Conservation (phyloP, 352 stramenopile genomes). For the Phytopythium kandeliae region DNA sequence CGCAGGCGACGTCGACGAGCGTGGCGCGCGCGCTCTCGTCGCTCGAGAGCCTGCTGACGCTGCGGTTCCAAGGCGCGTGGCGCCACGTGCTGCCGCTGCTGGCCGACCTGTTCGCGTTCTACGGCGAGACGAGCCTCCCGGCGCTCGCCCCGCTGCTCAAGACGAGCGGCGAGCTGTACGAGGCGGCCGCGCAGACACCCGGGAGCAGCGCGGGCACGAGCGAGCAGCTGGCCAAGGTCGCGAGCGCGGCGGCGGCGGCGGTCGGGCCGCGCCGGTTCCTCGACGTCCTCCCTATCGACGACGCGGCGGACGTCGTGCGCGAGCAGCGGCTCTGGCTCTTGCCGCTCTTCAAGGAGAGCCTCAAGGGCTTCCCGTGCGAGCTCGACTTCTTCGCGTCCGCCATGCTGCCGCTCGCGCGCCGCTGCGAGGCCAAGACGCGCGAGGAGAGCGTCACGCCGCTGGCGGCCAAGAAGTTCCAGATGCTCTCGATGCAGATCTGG, state of each 20-base stretch:
- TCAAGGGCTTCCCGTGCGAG: constrained; percentile 46
- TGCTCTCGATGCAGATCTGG: constrained; percentile 78
- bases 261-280: constrained; percentile 68
- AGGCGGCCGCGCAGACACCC: constrained; percentile 68
- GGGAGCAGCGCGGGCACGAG: constrained; percentile 36
- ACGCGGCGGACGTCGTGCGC: constrained; percentile 63
- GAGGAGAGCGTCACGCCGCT: constrained; percentile 62
- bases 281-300: constrained; percentile 64
- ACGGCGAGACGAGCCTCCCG: constrained; percentile 44
- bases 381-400: constrained; percentile 71
- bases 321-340: constrained; percentile 78
- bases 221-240: constrained; percentile 62
- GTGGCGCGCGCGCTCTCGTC: constrained; percentile 66
- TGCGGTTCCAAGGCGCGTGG: constrained; percentile 82
- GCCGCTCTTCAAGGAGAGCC: constrained; percentile 67
- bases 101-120: constrained; percentile 67
- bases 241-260: constrained; percentile 49
- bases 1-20: constrained; percentile 52
- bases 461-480: constrained; percentile 69
- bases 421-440: constrained; percentile 62
- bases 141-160: constrained; percentile 61
- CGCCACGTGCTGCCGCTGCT: constrained; percentile 73
- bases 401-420: constrained; percentile 64
- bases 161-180: constrained; percentile 75
- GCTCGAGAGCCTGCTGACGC: constrained; percentile 72